Base-by-base conservation (phyloP, 1,139 yeast genomes). In the Kurtzmaniella quercitrusa region DNA sequence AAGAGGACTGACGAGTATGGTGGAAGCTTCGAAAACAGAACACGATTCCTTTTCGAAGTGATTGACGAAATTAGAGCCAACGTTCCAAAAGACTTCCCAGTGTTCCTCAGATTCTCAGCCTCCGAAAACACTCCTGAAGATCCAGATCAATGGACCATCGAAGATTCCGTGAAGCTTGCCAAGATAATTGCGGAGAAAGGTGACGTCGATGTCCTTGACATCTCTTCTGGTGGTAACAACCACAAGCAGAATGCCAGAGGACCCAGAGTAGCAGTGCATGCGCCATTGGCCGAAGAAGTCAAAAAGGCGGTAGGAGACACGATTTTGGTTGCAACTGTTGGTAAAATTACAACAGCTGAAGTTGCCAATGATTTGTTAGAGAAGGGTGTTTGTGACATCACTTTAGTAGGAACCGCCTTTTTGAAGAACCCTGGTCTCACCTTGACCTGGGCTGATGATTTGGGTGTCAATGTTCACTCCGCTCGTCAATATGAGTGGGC, bases 181-280 rank as follows among this genome's bases (percentile, higher is more conserved):
- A 65, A 66, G 27, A 47, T 65, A 6, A 57, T 79, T 23, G 62
- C 65, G 29, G 65, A 68, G 33, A 65, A 62, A 45, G 83, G 82
- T 11, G 24, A 34, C 6, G 66, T 80, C 38, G 78, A 75, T 48
- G 61, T 78, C 14, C 51, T 80, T 34, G 85, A 80, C 52, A 65
- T 74, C 36, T 77, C 83, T 2, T 66, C 80, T 11, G 83, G 83
- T 41, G 84, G 82, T 38, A 72, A 68, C 54, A 64, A 65, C 48
- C 48, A 63, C 34, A 55, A 61, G 19, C 73, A 65, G 39, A 54
- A 53, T 39, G 57, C 71, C 46, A 56, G 57, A 41, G 47, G 46
- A 46, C 48, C 39, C 9, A 46, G 37, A 38, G 55, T 39, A 42
- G 64, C 60, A 23, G 62, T 63, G 9, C 74, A 68, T 50, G 65